Base-by-base conservation (phyloP, 2,329 filamentous ascomycete genomes). In the Ceratocystis ficicola region DNA sequence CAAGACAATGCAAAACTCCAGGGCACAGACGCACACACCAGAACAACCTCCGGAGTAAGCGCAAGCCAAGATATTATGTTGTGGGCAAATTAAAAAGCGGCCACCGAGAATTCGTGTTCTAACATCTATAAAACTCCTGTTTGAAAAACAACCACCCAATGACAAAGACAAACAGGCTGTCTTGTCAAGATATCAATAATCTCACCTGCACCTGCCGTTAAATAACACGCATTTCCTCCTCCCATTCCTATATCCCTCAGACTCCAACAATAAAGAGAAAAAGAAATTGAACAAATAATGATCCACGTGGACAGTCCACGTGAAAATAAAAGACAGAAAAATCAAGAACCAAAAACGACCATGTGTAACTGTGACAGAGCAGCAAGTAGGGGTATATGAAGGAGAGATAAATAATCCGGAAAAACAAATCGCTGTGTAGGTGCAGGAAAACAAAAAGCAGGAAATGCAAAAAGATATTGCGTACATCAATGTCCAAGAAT, bases 381-480 rank as follows among this genome's bases (percentile, higher is more conserved):
- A n/a, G 25, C 25, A 30, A 17, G 28, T 3, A n/a, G 25, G 55
- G 55, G 55, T 59, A 59, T 59, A 59, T 59, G n/a, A 59, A 59
- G 55, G 55, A 59, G 55, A 36, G 55, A 59, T 30, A 20, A 59
- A 36, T n/a, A 36, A 59, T 32, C 12, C 52, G 8, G 17, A 36
- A 52, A 52, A 59, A 36, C 28, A 59, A 32, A 36, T 28, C 55
- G 28, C 55, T 59, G 30, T 59, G 55, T 17, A 30, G 46, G 22
- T 6, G 36, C 28, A 30, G 60, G 44, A 61, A 28, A 3, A 63
- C 50, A 6, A 44, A 32, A 48, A 59, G 30, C 20, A 36, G 36
- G 12, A 59, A 59, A 59, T 17, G 28, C 5, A 30, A n/a, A 44
- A 62, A 32, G 15, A n/a, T 22, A 41, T 25, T 28, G 46, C 55